Percentiles rank a stretch among this genome's conserved stretches.
These are phyloP conservation scores for Trichoderma orchidacearum DNA, from an alignment of 495 filamentous ascomycete genomes.

Conservation along the genomic window DNA sequence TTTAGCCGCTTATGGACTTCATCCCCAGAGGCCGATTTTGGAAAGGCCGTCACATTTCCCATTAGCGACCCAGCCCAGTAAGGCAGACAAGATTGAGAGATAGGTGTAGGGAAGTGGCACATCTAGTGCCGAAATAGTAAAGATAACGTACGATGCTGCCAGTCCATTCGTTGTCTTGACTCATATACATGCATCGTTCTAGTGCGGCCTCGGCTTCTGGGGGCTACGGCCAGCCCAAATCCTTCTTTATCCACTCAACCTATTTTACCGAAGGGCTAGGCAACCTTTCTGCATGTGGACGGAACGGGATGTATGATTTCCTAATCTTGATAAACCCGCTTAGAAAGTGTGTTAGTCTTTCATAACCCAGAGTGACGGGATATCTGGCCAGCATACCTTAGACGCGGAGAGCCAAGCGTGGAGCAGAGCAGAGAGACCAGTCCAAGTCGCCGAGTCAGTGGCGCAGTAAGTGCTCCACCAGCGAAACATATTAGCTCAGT, in stretches of 20 bases:
- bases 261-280: neutral
- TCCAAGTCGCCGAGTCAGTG: neutral
- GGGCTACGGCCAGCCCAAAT: too few species aligned
- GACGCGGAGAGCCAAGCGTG: too few species aligned
- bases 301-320: neutral
- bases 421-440: too few species aligned
- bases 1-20: too few species aligned
- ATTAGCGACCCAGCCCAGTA: neutral
- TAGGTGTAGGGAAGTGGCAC: too few species aligned
- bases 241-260: neutral
- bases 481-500: too few species aligned
- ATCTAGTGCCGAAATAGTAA: neutral
- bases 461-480: neutral
- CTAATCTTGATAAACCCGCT: neutral
- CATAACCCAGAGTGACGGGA: neutral
- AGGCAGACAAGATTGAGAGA: too few species aligned
- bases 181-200: neutral
- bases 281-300: neutral
- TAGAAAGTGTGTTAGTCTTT: neutral
- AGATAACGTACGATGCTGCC: neutral
- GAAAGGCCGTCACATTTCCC: neutral
- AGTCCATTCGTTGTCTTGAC: neutral
- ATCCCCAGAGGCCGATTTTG: too few species aligned
- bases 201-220: too few species aligned
- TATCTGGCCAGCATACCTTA: neutral